Evolutionary conservation across 306 rosid genomes (phyloP).

Genomic region (Vigna hirtella): DNA sequence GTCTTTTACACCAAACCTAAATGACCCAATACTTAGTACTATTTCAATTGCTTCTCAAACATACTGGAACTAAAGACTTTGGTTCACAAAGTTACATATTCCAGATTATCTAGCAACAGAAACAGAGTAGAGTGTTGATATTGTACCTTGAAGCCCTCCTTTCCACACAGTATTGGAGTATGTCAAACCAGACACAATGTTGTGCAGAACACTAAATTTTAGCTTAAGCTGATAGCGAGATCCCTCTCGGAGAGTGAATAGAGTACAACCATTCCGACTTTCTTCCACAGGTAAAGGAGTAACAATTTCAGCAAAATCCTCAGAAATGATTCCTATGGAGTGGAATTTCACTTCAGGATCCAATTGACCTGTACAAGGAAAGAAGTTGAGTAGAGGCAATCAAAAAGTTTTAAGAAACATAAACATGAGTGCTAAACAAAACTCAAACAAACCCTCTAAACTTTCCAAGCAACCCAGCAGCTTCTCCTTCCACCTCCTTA

Average conservation of each 20-base stretch:
- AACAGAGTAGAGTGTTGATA: not conserved
- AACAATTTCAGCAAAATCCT: slow-evolving; percentile 75
- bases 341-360: slow-evolving; percentile 94
- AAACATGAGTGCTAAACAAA: slow-evolving; percentile 10
- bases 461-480: slow-evolving; percentile 90
- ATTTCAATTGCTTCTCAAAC: not conserved
- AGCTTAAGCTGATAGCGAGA: slow-evolving; percentile 81
- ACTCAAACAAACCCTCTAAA: slow-evolving; percentile 65
- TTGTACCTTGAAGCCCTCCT: slow-evolving; percentile 80
- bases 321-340: slow-evolving; percentile 78
- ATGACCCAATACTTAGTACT: slow-evolving; percentile 1
- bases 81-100: not conserved
- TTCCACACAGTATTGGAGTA: slow-evolving; percentile 94
- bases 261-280: slow-evolving; percentile 49
- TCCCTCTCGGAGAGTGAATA: slow-evolving; percentile 82
- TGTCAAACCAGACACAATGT: slow-evolving; percentile 89
- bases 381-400: slow-evolving; percentile 36
- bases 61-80: not conserved
- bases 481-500: slow-evolving; percentile 99
- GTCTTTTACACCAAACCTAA: too few species aligned
- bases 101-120: slow-evolving; percentile 18
- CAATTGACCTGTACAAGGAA: slow-evolving; percentile 56
- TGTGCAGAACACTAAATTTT: slow-evolving; percentile 79
- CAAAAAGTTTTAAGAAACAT: slow-evolving; percentile 6
- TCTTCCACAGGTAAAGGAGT: slow-evolving; percentile 71